Percentiles rank a stretch among this genome's conserved stretches.
phyloP scores from a whole-genome alignment of 1,139 yeast genomes.

The Arxiozyma heterogenica region DNA sequence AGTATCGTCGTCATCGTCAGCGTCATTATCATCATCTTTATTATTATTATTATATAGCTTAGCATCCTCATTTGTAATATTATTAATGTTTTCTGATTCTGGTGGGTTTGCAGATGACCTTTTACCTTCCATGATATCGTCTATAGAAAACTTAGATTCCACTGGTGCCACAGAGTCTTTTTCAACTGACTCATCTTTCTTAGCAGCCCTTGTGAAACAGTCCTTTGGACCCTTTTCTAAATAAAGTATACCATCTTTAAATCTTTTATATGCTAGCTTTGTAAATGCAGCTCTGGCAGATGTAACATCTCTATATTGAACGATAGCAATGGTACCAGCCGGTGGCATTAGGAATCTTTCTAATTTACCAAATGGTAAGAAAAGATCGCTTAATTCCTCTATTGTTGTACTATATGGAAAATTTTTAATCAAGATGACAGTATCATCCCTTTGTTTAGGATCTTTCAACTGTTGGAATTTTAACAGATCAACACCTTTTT shows the following conservation, averaged over 20 bases:
- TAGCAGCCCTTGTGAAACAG: conserved; percentile 56
- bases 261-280: conserved; percentile 75
- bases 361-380: conserved; percentile 69
- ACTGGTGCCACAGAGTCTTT: conserved; percentile 16
- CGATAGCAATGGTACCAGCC: conserved; percentile 90
- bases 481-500: conserved; percentile 74
- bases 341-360: conserved; percentile 88
- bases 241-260: conserved; percentile 77
- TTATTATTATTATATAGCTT: conserved; percentile 5
- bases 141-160: conserved; percentile 38
- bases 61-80: too few species aligned
- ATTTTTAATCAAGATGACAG: conserved; percentile 73
- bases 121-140: conserved; percentile 36
- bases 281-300: conserved; percentile 85
- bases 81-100: neutral
- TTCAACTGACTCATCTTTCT: conserved; percentile 18
- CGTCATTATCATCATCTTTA: conserved; percentile 9
- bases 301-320: conserved; percentile 80
- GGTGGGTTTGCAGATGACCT: conserved; percentile 10
- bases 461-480: conserved; percentile 44
- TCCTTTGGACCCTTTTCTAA: conserved; percentile 90
- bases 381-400: conserved; percentile 74
- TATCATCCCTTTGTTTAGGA: conserved; percentile 67
- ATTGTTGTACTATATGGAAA: conserved; percentile 79
- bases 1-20: conserved; percentile 37